Evolutionary conservation across 2,329 filamentous ascomycete genomes (phyloP).

Genomic region (Drechslerella coelobrocha): DNA sequence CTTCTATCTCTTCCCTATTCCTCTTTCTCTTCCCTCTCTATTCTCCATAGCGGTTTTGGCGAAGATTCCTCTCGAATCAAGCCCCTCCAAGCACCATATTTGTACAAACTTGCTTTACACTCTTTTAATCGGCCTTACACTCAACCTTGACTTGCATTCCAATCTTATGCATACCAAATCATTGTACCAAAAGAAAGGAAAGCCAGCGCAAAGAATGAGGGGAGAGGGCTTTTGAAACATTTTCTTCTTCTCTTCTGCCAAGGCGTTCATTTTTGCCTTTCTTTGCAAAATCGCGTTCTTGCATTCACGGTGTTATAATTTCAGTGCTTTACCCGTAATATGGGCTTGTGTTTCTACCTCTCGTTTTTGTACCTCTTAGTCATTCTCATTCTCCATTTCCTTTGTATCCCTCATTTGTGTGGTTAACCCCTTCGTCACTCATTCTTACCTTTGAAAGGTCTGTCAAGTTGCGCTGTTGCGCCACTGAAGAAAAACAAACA

Average conservation of each 20-base stretch:
- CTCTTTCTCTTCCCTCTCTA: slow-evolving; percentile 14
- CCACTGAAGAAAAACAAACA: slow-evolving; percentile 33
- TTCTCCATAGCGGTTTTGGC: slow-evolving; percentile 25
- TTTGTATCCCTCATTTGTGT: slow-evolving; percentile 17
- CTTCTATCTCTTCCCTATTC: slow-evolving; percentile 13
- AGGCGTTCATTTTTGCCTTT: not conserved
- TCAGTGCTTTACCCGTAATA: not conserved
- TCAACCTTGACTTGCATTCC: slow-evolving; percentile 18
- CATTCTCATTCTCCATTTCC: slow-evolving; percentile 3
- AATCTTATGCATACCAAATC: not conserved
- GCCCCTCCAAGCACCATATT: slow-evolving; percentile 25
- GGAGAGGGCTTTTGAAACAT: slow-evolving; percentile 9
- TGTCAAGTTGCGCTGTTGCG: slow-evolving; percentile 52
- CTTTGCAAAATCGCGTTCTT: not conserved
- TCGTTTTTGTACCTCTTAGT: not conserved
- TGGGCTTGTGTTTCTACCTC: not conserved
- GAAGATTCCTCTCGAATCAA: slow-evolving; percentile 16
- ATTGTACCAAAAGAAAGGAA: slow-evolving; percentile 6
- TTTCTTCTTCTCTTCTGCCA: not conserved
- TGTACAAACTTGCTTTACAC: slow-evolving; percentile 44
- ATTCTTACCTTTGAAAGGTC: slow-evolving; percentile 41
- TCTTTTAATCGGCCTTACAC: slow-evolving; percentile 42
- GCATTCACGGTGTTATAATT: slow-evolving; percentile 34
- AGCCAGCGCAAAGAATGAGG: not conserved
- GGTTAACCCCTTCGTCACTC: slow-evolving; percentile 53